A percentile compares a stretch with the other conserved stretches of the same genome.
phyloP scores from a whole-genome alignment of 2,329 filamentous ascomycete species.

The Fusarium graminum region DNA sequence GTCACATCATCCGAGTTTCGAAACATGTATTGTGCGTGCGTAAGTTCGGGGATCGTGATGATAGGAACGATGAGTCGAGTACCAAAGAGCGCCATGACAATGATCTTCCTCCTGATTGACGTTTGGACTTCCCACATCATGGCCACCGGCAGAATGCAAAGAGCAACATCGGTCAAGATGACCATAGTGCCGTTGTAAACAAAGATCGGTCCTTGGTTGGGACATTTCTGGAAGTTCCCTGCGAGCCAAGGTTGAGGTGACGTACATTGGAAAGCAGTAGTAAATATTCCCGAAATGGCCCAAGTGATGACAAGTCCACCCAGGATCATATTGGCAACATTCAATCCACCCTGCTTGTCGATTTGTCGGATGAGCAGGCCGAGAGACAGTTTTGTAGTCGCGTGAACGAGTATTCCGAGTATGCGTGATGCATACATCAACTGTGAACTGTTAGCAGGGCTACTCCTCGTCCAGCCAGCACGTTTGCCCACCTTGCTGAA shows the following conservation, averaged over 20 bases:
- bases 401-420: slow-evolving; percentile 36
- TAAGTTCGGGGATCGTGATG: slow-evolving; percentile 37
- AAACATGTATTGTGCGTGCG: slow-evolving; percentile 34
- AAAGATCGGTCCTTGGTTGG: slow-evolving; percentile 25
- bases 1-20: slow-evolving; percentile 28
- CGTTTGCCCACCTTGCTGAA: slow-evolving; percentile 33
- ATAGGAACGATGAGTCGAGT: slow-evolving; percentile 42
- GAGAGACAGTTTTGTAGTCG: slow-evolving; percentile 40
- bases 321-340: slow-evolving; percentile 34
- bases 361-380: slow-evolving; percentile 46
- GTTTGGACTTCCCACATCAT: slow-evolving; percentile 48
- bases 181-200: slow-evolving; percentile 40
- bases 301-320: slow-evolving; percentile 24
- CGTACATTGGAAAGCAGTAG: slow-evolving; percentile 36
- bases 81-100: slow-evolving; percentile 42
- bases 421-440: slow-evolving; percentile 42
- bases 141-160: slow-evolving; percentile 37
- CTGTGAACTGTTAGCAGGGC: slow-evolving; percentile 20
- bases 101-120: slow-evolving; percentile 29
- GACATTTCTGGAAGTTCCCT: slow-evolving; percentile 19
- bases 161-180: slow-evolving; percentile 31
- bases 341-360: slow-evolving; percentile 25
- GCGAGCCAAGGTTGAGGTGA: slow-evolving; percentile 39
- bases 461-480: fast-evolving
- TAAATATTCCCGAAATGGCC: slow-evolving; percentile 30